A percentile compares a stretch with the other conserved stretches of the same genome.
phyloP scores from a whole-genome alignment of 331 rosid genomes.

The Rosa hybrid region DNA sequence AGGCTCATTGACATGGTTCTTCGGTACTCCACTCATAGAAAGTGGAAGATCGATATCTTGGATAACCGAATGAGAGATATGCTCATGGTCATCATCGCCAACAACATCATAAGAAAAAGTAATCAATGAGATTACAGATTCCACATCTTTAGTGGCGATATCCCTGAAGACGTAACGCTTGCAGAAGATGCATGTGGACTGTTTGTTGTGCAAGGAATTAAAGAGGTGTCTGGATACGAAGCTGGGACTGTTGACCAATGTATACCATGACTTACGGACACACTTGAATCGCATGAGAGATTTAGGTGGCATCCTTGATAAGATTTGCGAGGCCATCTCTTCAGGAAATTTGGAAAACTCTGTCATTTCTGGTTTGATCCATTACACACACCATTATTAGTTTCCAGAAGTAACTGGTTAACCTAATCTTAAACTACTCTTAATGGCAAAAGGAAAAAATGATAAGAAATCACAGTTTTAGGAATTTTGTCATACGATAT shows the following conservation, averaged over 20 bases:
- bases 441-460: background rate
- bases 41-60: background rate
- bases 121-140: background rate
- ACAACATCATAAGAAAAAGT: no score
- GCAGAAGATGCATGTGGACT: background rate
- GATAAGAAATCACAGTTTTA: no score
- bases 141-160: background rate
- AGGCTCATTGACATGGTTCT: background rate
- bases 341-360: background rate
- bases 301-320: background rate
- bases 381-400: background rate
- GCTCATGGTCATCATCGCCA: background rate
- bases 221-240: background rate
- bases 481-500: no score
- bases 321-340: background rate
- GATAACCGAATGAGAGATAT: background rate
- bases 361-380: background rate
- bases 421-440: no score
- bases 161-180: background rate
- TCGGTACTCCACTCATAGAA: no score
- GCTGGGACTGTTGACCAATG: background rate
- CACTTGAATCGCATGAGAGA: background rate
- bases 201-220: background rate
- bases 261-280: background rate
- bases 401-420: no score